Evolutionary conservation across 257 asterid genomes (phyloP), one percentile per base, ranked within the genome.

Genomic region (Nicotiana paniculata): DNA sequence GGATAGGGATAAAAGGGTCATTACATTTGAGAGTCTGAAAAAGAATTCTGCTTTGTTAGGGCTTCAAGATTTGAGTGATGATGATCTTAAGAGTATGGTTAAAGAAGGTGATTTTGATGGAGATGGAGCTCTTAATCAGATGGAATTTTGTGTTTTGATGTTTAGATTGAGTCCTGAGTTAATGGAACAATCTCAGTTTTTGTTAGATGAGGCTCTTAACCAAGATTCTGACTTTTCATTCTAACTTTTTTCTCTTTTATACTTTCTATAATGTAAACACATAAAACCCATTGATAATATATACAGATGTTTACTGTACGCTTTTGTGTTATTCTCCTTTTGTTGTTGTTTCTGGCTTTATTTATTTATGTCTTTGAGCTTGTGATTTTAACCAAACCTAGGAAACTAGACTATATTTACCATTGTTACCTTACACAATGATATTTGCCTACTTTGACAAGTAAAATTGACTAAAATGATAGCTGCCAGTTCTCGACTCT

Each of bases 141-240:
- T 89, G 93, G 93, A 90, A 51, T 90, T 90, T 82, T 90, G 93
- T 46, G 93, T 90, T 0, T 67, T 87, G 82, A 90, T 90, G 93
- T 90, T 89, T 63, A 83, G 92, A 85, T 84, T 90, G 62, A 90
- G 92, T 70, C 92, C 92, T 18, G 93, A 89, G 12, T 81, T 90
- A 81, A 90, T 90, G 93, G 88, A 86, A 12, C 84, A 87, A 9
- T 89, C 90, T 57, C 84, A 85, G 72, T 88, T 86, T 82, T 84
- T 90, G 85, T 86, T 89, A 63, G 90, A 89, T 4, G 83, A 87
- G 74, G 87, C 88, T 78, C 87, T 90, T 76, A 81, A 82, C 21
- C 88, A 86, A 61, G 85, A 86, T 46, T 76, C 24, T 86, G 81
- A 86, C 72, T 87, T 85, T 75, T 80, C 74, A 13, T 75, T 86